Evolutionary conservation across 2,329 filamentous ascomycete species (phyloP).

Genomic region (Ophiostoma sp.): DNA sequence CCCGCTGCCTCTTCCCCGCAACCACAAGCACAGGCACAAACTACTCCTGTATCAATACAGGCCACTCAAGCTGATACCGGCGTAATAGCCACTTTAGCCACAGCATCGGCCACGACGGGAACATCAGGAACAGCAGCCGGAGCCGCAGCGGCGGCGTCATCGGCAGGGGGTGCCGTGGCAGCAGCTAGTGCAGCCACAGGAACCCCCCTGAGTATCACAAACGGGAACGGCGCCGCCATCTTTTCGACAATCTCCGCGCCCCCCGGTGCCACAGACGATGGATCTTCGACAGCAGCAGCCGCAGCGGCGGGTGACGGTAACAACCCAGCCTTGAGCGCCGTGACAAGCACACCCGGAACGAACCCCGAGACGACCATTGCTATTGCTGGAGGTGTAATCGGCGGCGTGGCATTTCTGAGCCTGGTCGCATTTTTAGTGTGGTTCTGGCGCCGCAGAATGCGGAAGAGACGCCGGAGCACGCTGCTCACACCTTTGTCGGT

Average conservation of each 20-base stretch:
- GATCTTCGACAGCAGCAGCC: constrained; percentile 22
- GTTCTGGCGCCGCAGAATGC: constrained; percentile 49
- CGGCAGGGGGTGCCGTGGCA: not conserved
- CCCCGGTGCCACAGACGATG: constrained; percentile 22
- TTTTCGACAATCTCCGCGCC: constrained; percentile 29
- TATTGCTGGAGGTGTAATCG: constrained; percentile 54
- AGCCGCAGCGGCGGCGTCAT: constrained; percentile 2
- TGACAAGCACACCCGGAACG: constrained; percentile 31
- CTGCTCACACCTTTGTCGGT: constrained; percentile 51
- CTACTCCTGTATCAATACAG: constrained; percentile 31
- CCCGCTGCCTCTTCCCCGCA: not conserved
- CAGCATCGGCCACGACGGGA: constrained; percentile 23
- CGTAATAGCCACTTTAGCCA: constrained; percentile 33
- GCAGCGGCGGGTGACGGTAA: not conserved
- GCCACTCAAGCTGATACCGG: constrained; percentile 43
- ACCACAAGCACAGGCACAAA: constrained; percentile 27
- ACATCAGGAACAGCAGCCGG: not conserved
- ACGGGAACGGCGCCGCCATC: constrained; percentile 22
- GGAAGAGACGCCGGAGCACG: constrained; percentile 48
- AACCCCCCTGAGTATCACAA: constrained; percentile 8
- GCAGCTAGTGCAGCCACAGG: not conserved
- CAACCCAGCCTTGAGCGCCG: constrained; percentile 29
- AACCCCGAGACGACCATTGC: constrained; percentile 42
- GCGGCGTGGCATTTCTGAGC: constrained; percentile 48
- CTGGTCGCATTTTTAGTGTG: constrained; percentile 52